Evolutionary conservation across 1,139 yeast species (phyloP).

Genomic region (Magnusiomyces magnusii): DNA sequence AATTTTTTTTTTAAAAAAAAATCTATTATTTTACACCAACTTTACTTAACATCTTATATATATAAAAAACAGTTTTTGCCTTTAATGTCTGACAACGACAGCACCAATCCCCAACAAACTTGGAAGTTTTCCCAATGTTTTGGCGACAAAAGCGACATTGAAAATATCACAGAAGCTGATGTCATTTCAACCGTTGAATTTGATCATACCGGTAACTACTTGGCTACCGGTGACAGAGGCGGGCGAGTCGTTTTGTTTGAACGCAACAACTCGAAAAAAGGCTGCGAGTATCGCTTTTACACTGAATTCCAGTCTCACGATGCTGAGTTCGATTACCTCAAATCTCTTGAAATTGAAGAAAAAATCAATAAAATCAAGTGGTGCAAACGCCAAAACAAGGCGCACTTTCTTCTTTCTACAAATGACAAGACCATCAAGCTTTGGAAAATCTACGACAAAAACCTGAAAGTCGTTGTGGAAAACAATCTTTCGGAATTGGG

Average conservation of each 20-base stretch:
- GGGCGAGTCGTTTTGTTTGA: slow-evolving; percentile 96
- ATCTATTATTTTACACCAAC: too few species aligned
- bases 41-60: too few species aligned
- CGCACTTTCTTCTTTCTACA: slow-evolving; percentile 82
- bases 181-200: slow-evolving; percentile 96
- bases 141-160: slow-evolving; percentile 98
- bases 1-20: too few species aligned
- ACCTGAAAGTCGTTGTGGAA: slow-evolving; percentile 84
- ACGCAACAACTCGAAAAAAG: slow-evolving; percentile 69
- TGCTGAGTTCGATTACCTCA: slow-evolving; percentile 92
- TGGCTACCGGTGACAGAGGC: slow-evolving; percentile 98
- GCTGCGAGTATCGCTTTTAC: slow-evolving; percentile 90
- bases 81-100: slow-evolving; percentile 23
- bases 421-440: slow-evolving; percentile 96
- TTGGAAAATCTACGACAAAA: slow-evolving; percentile 94
- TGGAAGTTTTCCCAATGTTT: slow-evolving; percentile 56
- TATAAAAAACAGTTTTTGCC: too few species aligned
- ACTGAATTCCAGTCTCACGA: slow-evolving; percentile 98
- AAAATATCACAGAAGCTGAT: slow-evolving; percentile 94
- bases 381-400: slow-evolving; percentile 82
- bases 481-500: slow-evolving; percentile 58
- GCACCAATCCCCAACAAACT: slow-evolving; percentile 29
- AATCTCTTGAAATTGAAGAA: slow-evolving; percentile 94
- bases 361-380: slow-evolving; percentile 96
- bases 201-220: slow-evolving; percentile 87